These are phyloP conservation scores for Papiliotrema laurentii DNA, from an alignment of 1,284 basidiomycete genomes.

Conservation along the genomic window DNA sequence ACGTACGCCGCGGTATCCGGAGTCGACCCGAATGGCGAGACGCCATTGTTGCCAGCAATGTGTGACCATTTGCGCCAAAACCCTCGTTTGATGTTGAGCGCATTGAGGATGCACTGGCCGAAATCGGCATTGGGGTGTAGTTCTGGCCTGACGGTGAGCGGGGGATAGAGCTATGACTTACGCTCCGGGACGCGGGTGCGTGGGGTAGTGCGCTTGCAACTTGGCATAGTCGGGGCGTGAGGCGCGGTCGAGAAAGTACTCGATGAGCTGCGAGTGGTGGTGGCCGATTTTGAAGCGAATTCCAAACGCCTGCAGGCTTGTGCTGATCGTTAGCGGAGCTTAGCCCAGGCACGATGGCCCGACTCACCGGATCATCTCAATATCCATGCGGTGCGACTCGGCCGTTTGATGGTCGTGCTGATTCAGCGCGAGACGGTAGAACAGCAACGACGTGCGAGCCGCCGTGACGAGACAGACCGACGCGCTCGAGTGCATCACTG, in stretches of 20 bases:
- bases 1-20: constrained; percentile 14
- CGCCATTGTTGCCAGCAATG: constrained; percentile 6
- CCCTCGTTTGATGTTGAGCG: constrained; percentile 43
- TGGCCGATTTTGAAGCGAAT: constrained; percentile 45
- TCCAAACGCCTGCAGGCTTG: too few species aligned
- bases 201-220: constrained; percentile 39
- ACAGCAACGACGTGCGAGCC: constrained; percentile 35
- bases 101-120: constrained; percentile 35
- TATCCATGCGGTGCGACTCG: constrained; percentile 28
- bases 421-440: constrained; percentile 40
- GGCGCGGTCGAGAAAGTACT: constrained; percentile 44
- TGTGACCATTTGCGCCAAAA: constrained; percentile 26
- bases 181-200: constrained; percentile 40
- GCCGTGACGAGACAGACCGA: constrained; percentile 40
- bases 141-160: constrained; percentile 14
- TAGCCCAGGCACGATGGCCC: too few species aligned
- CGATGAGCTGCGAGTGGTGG: constrained; percentile 44
- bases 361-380: constrained; percentile 30
- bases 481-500: constrained; percentile 39
- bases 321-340: neutral
- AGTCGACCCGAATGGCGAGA: constrained; percentile 27
- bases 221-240: constrained; percentile 39
- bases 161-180: constrained; percentile 10
- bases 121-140: constrained; percentile 29
- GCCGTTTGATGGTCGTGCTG: constrained; percentile 25